These are phyloP conservation scores for Pythium insidiosum DNA, from an alignment of 352 stramenopile genomes.

Conservation along the genomic window DNA sequence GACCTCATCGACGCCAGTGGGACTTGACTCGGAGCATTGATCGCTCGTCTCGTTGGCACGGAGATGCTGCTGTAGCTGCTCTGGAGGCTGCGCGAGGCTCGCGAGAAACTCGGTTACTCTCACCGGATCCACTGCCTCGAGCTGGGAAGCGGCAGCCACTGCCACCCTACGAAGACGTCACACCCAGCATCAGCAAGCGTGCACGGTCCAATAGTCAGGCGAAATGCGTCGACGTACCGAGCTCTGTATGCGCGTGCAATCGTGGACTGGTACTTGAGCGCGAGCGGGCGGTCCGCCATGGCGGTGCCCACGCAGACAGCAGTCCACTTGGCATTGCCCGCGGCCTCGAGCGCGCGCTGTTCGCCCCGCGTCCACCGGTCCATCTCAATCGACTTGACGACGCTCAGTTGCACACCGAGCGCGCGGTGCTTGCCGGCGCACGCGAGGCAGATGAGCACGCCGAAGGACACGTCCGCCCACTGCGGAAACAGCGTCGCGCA, in stretches of 20 bases:
- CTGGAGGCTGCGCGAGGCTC: slow-evolving; percentile 1
- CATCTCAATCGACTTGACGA: slow-evolving; percentile 82
- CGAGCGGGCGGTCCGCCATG: slow-evolving; percentile 29
- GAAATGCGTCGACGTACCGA: no score
- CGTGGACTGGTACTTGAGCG: slow-evolving; percentile 57
- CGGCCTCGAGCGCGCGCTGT: slow-evolving; percentile 45
- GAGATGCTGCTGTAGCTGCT: background rate
- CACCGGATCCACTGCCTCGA: no score
- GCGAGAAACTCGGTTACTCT: slow-evolving; percentile 40
- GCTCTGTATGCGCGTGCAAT: slow-evolving; percentile 58
- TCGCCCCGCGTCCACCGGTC: slow-evolving; percentile 58
- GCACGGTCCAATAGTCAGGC: no score
- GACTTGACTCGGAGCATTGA: no score
- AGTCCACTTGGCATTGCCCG: slow-evolving; percentile 77
- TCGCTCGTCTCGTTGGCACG: no score
- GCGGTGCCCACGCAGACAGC: slow-evolving; percentile 52
- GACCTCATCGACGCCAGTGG: no score
- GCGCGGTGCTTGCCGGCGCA: slow-evolving; percentile 75
- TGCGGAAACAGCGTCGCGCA: slow-evolving; percentile 76
- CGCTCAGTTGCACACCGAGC: slow-evolving; percentile 71
- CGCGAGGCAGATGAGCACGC: slow-evolving; percentile 66
- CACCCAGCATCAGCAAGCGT: background rate
- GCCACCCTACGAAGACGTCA: slow-evolving; percentile 11
- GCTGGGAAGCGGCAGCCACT: no score
- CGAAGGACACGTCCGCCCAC: slow-evolving; percentile 79